Evolutionary conservation across 208 protist genomes (phyloP), one percentile per base, ranked within the genome.

Genomic region (Wallacemonas sp.): DNA sequence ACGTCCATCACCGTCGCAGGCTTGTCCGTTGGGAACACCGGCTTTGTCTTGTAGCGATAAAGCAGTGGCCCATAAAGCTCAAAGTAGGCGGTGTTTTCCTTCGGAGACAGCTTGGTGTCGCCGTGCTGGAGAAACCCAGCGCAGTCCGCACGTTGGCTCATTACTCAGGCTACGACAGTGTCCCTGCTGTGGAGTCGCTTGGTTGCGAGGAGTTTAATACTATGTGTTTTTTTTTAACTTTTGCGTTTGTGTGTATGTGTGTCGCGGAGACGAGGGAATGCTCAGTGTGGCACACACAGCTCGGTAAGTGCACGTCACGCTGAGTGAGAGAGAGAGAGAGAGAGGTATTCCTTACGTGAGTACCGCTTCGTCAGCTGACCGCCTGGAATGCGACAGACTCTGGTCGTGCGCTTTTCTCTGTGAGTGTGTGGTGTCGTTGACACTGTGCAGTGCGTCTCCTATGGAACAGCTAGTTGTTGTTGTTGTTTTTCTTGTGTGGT

Each of bases 21-120:
- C 48, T 66, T 79, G 55, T 68, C 59, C 24, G 50, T 57, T 37
- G 50, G 50, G 50, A 57, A 57, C 26, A 57, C 50, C 3, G 78
- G 76, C 68, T 80, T 83, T 10, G 48, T 71, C 34, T 66, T 69
- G 81, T 82, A 95, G 70, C 87, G 85, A 59, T 81, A 83, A 17
- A 95, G 50, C 58, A 80, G 86, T 0, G 64, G 27, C n/a, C 78
- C 79, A 12, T 73, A 66, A 13, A 95, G 58, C 44, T 87, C 87
- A 44, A 88, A 83, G 68, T 93, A 95, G 30, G 70, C 45, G 19
- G 76, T 78, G 71, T 81, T 71, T 42, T 55, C 29, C 46, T 67
- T 44, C 17, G 41, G 39, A 22, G 34, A 30, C 38, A 62, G 34
- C 38, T 62, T 62, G 3, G 38, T 62, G 26, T 62, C 55, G 4